Percentiles rank a stretch among this genome's conserved stretches.
These are phyloP conservation scores for Acanthamoeba divionensis DNA, from an alignment of 208 protist species.

Conservation along the genomic window DNA sequence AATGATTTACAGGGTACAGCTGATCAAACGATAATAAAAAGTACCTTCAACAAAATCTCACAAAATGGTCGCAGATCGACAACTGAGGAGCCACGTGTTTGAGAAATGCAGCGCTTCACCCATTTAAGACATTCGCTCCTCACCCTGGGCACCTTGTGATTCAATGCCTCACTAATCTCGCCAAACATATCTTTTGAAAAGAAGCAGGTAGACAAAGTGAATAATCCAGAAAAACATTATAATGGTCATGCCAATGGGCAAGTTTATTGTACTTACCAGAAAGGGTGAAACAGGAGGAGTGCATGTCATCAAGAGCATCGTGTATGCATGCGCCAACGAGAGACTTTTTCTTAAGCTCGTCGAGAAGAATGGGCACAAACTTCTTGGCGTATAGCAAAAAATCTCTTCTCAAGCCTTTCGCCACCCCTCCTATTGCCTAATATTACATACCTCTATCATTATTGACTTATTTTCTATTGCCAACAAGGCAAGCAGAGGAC, in stretches of 20 bases:
- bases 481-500: too few relatives aligned
- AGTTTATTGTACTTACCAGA: background rate
- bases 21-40: background rate
- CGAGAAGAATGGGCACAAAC: background rate
- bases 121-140: slow-evolving; percentile 37
- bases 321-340: background rate
- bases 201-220: too few relatives aligned
- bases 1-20: background rate
- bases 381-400: background rate
- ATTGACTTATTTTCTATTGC: too few relatives aligned
- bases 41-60: slow-evolving; percentile 23
- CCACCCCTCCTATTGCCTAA: background rate
- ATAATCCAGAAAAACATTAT: too few relatives aligned
- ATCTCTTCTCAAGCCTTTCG: background rate
- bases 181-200: background rate
- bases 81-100: background rate
- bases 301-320: slow-evolving; percentile 33
- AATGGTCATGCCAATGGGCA: too few relatives aligned
- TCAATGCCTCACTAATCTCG: background rate
- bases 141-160: slow-evolving; percentile 37
- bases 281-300: background rate
- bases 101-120: background rate
- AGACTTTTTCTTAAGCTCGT: background rate
- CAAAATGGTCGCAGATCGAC: background rate
- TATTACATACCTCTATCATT: too few relatives aligned